These are phyloP conservation scores for Komagataella phaffii DNA, from an alignment of 805 yeast species.

Conservation along the genomic window DNA sequence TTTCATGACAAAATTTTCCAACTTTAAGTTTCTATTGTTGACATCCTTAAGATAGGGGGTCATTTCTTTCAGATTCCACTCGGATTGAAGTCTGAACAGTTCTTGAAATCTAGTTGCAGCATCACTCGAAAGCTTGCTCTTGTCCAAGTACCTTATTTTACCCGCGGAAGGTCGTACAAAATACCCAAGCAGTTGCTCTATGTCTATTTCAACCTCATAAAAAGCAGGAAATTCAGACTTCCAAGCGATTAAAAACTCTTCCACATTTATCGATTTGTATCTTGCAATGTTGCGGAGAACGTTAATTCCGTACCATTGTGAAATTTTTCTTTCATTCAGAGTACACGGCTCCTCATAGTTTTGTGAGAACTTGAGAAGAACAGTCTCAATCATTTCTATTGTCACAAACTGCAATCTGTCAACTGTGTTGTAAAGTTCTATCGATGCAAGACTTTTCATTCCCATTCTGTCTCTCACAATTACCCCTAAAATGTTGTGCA, in stretches of 20 bases:
- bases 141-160: conserved; percentile 40
- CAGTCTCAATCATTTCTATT: conserved; percentile 30
- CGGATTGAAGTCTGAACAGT: conserved; percentile 37
- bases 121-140: conserved; percentile 30
- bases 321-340: conserved; percentile 29
- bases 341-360: conserved; percentile 13
- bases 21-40: conserved; percentile 35
- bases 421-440: conserved; percentile 6
- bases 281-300: conserved; percentile 18
- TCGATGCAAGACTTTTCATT: conserved; percentile 6
- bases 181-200: conserved; percentile 40
- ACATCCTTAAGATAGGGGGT: conserved; percentile 51
- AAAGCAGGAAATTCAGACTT: conserved; percentile 49
- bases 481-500: conserved; percentile 5
- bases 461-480: conserved; percentile 4
- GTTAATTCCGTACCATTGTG: conserved; percentile 52
- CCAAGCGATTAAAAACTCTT: conserved; percentile 54
- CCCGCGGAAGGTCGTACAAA: conserved; percentile 32
- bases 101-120: conserved; percentile 33
- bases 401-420: conserved; percentile 13
- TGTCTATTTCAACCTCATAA: conserved; percentile 44
- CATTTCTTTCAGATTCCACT: conserved; percentile 52
- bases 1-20: conserved; percentile 48
- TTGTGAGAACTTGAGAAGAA: conserved; percentile 32
- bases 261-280: conserved; percentile 9